Percentiles rank a stretch among this genome's conserved stretches.
Evolutionary conservation across 164 flowering plant species (phyloP).

Genomic region (Vitis rotundifolia): DNA sequence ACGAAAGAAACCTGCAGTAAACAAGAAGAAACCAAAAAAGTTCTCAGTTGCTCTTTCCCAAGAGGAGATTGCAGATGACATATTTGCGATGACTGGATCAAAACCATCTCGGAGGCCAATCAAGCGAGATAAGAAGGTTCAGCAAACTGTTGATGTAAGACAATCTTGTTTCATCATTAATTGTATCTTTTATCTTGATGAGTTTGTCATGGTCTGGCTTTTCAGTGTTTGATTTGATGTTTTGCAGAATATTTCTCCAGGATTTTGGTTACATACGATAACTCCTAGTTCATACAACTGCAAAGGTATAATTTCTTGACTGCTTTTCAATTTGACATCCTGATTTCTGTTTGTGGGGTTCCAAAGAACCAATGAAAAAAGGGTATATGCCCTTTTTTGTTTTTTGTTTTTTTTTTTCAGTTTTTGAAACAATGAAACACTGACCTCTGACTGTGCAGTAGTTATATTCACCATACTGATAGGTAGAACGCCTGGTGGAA

Average conservation of each 20-base stretch:
- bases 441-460: too few relatives aligned
- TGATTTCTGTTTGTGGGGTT: constrained; percentile 4
- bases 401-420: too few relatives aligned
- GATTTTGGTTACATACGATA: constrained; percentile 8
- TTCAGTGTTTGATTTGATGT: not conserved
- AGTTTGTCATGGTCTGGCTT: not conserved
- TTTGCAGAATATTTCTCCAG: constrained; percentile 19
- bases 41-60: constrained; percentile 21
- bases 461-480: too few relatives aligned
- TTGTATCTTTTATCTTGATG: not conserved
- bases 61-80: constrained; percentile 35
- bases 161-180: not conserved
- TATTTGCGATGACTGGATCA: constrained; percentile 31
- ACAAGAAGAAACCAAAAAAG: constrained; percentile 8
- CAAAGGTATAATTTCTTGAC: constrained; percentile 1
- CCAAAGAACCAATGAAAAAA: too few relatives aligned
- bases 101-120: constrained; percentile 33
- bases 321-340: not conserved
- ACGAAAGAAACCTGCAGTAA: not conserved
- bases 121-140: constrained; percentile 31
- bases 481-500: too few relatives aligned
- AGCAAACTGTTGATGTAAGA: constrained; percentile 34
- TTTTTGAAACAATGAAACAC: too few relatives aligned
- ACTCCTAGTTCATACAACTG: constrained; percentile 7
- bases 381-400: too few relatives aligned